Evolutionary conservation across 2,329 filamentous ascomycete species (phyloP).

Genomic region (Epichloe glyceriae): DNA sequence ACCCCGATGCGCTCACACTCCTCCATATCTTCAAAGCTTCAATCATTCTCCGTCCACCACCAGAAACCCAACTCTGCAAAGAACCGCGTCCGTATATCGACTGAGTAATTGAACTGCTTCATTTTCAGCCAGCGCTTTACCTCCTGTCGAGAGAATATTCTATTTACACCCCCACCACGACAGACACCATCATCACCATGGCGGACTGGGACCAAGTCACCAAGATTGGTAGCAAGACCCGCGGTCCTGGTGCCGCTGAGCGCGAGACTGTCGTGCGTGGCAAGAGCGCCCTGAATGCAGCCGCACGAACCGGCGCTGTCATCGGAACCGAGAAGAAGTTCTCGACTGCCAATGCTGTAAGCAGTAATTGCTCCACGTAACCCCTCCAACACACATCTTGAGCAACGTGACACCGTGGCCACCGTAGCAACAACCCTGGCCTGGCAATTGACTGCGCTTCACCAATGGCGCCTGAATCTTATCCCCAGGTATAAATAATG

Average conservation of each 20-base stretch:
- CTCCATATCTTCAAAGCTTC: slow-evolving; percentile 15
- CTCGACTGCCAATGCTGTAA: slow-evolving; percentile 53
- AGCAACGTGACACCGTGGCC: not conserved
- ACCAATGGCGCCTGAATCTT: not conserved
- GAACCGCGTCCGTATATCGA: not conserved
- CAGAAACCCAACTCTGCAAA: not conserved
- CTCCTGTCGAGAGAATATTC: not conserved
- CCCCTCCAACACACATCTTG: not conserved
- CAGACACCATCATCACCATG: slow-evolving; percentile 42
- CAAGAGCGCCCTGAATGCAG: slow-evolving; percentile 74
- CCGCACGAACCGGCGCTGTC: slow-evolving; percentile 64
- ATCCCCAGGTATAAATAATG: not conserved
- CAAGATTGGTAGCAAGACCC: slow-evolving; percentile 84
- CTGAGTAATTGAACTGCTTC: not conserved
- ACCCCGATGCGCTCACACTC: slow-evolving; percentile 17
- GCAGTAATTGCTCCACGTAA: slow-evolving; percentile 6
- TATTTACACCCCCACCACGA: slow-evolving; percentile 3
- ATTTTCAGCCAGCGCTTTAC: not conserved
- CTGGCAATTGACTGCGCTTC: not conserved
- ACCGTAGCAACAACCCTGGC: not conserved
- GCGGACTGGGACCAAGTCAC: slow-evolving; percentile 72
- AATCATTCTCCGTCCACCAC: slow-evolving; percentile 3
- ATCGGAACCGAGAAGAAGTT: slow-evolving; percentile 88
- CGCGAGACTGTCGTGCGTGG: slow-evolving; percentile 86
- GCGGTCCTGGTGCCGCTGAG: slow-evolving; percentile 48